A percentile compares a stretch with the other conserved stretches of the same genome.
phyloP scores from a whole-genome alignment of 176 grass and related monocot genomes.

The Ananas comosus region DNA sequence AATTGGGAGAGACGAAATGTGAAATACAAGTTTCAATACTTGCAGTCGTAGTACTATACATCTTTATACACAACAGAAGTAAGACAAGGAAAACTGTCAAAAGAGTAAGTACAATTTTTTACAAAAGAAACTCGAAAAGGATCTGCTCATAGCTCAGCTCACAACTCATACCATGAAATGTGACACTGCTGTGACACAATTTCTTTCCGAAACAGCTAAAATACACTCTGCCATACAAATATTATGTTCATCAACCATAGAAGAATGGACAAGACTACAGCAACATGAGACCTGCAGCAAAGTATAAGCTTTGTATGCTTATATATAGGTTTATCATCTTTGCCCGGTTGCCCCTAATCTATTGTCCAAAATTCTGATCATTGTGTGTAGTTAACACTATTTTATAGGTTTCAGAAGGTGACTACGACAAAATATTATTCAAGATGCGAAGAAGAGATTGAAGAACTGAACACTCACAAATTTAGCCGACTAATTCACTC shows the following conservation, averaged over 20 bases:
- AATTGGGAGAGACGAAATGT: too few relatives aligned
- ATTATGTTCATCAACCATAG: neutral
- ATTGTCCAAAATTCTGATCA: neutral
- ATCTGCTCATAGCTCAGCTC: neutral
- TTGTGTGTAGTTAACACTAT: neutral
- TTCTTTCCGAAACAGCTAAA: neutral
- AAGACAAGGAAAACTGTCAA: neutral
- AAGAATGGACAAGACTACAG: too few relatives aligned
- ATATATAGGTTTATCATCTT: neutral
- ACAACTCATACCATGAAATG: neutral
- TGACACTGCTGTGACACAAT: neutral
- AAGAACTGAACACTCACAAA: neutral
- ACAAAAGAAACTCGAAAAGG: neutral
- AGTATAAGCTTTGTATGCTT: neutral
- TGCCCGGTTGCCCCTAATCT: neutral
- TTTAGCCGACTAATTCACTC: slow-evolving; percentile 12
- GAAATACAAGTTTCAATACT: too few relatives aligned
- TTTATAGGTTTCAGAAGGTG: neutral
- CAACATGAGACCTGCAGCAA: too few relatives aligned
- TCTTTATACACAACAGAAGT: too few relatives aligned
- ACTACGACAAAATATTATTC: neutral
- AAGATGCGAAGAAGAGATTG: neutral
- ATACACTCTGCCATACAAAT: neutral
- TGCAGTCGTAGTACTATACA: too few relatives aligned
- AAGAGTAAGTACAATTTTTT: neutral